Base-by-base conservation (phyloP, 495 filamentous ascomycete genomes). In the Diplogelasinospora grovesii region DNA sequence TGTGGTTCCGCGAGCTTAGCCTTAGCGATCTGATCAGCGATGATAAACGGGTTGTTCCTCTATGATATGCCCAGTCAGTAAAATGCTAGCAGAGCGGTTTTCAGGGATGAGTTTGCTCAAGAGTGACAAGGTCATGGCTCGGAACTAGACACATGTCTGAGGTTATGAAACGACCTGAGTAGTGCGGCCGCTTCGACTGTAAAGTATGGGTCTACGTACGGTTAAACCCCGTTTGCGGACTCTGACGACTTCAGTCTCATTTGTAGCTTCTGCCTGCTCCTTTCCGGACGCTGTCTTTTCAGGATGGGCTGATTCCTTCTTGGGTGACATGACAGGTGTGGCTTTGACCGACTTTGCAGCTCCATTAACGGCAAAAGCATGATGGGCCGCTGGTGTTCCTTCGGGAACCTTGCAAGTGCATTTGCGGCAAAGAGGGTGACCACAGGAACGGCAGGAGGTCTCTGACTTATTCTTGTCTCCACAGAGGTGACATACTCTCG, bases 401-500 rank as follows among this genome's bases (percentile, higher is more conserved):
- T n/a, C n/a, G n/a, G n/a, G n/a, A n/a, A n/a, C 36, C 14, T 27
- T 10, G 13, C 13, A 24, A 8, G n/a, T 43, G 39, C 64, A 66
- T 29, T 48, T 50, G 19, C 33, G 29, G 33, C 61, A 68, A 11
- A 64, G 40, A 4, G 43, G 52, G 46, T 68, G 65, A n/a, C 58
- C 62, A 27, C 65, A 65, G 23, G 60, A 56, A 14, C 43, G 39
- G 46, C 64, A 68, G 45, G 57, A 45, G 8, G 46, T 50, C 25
- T 54, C 57, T 19, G 60, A 53, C 39, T 48, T 51, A 26, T 55
- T 57, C 18, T 53, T 49, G 31, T 52, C 43, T 27, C 58, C 62
- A 45, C 63, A 66, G n/a, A 68, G 33, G 39, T 65, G 65, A 41
- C 61, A 66, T 36, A 60, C 48, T 28, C 53, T 55, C 41, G 40